Percentiles rank a stretch among this genome's conserved stretches.
phyloP scores from a whole-genome alignment of 768 basidiomycete species.

The Epithele typhae region DNA sequence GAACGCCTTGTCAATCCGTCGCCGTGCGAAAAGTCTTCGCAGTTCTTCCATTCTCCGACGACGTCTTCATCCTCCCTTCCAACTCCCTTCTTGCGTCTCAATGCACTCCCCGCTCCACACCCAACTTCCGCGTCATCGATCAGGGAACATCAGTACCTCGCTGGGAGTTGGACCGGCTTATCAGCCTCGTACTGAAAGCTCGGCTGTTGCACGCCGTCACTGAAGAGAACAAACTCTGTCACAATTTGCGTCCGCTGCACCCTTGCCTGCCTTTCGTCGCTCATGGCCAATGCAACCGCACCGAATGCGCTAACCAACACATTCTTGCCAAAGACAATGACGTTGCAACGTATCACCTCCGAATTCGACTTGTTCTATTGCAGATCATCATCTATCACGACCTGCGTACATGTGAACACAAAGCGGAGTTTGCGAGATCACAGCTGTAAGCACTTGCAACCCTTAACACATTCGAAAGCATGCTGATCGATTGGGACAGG shows the following conservation, averaged over 20 bases:
- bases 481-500: no score
- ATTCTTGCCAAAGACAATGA: conserved; percentile 21
- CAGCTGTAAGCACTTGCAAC: no score
- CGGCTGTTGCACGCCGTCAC: no score
- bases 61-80: conserved; percentile 24
- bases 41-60: conserved; percentile 24
- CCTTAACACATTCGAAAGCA: no score
- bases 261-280: conserved; percentile 32
- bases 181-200: no score
- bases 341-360: conserved; percentile 35
- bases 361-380: conserved; percentile 41
- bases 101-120: no score
- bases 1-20: not conserved
- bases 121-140: no score
- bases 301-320: conserved; percentile 38
- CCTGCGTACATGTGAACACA: no score
- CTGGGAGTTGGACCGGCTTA: no score
- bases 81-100: conserved; percentile 18
- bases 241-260: conserved; percentile 27
- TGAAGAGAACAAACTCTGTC: no score
- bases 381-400: conserved; percentile 46
- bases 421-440: no score
- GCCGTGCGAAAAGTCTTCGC: conserved; percentile 32
- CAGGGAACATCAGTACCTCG: no score
- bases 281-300: conserved; percentile 14